Percentiles rank a stretch among this genome's conserved stretches.
phyloP scores from a whole-genome alignment of 2,329 filamentous ascomycete species.

The Phaeosphaeriaceae sp. region DNA sequence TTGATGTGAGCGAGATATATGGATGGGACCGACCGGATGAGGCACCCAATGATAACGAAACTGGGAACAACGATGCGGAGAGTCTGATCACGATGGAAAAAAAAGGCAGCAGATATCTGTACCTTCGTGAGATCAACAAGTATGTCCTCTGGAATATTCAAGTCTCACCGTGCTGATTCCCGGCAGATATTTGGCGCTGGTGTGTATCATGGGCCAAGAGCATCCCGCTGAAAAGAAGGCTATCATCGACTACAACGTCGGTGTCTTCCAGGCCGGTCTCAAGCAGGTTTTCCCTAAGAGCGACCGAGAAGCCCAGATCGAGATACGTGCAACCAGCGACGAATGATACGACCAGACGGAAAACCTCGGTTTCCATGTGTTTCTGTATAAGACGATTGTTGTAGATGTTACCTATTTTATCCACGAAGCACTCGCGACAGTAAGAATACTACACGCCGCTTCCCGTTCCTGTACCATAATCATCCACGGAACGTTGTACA shows the following conservation, averaged over 20 bases:
- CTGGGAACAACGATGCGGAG: constrained; percentile 62
- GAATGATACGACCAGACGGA: not conserved
- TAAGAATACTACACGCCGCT: not conserved
- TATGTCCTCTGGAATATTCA: constrained; percentile 44
- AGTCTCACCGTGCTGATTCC: not conserved
- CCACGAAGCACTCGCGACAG: not conserved
- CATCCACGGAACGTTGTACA: not conserved
- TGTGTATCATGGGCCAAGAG: constrained; percentile 84
- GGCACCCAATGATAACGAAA: constrained; percentile 47
- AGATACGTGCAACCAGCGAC: constrained; percentile 31
- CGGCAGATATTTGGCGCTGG: constrained; percentile 75
- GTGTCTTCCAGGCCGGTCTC: constrained; percentile 79
- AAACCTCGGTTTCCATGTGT: not conserved
- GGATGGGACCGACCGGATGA: constrained; percentile 67
- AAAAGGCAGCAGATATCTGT: constrained; percentile 65
- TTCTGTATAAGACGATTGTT: not conserved
- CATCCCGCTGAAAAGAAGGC: constrained; percentile 84
- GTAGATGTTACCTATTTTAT: not conserved
- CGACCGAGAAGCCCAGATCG: constrained; percentile 35
- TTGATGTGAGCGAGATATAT: constrained; percentile 95
- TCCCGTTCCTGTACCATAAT: not conserved
- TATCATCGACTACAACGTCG: constrained; percentile 85
- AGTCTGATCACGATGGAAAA: constrained; percentile 69
- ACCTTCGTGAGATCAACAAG: constrained; percentile 72
- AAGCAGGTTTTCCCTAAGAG: constrained; percentile 74